These are phyloP conservation scores for Fusarium temperatum DNA, from an alignment of 2,329 filamentous ascomycete species.

Conservation along the genomic window DNA sequence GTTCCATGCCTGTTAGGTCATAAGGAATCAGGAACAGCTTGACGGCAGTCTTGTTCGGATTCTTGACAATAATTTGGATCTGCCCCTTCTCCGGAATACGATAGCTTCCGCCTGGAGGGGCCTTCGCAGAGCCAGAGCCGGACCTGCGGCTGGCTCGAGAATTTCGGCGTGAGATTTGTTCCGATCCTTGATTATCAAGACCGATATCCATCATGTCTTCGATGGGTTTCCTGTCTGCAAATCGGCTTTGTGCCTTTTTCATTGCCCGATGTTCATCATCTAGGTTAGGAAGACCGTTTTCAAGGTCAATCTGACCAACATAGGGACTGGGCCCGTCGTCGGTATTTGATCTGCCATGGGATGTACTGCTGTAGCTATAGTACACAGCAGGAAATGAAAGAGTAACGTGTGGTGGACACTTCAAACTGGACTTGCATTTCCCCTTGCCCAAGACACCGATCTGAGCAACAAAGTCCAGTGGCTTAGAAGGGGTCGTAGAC, in stretches of 20 bases:
- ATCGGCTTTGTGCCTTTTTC: conserved; percentile 59
- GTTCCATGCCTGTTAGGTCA: conserved; percentile 89
- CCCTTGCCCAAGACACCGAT: conserved; percentile 93
- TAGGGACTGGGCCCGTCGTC: conserved; percentile 95
- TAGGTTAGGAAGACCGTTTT: conserved; percentile 73
- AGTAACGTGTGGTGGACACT: conserved; percentile 89
- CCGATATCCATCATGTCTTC: conserved; percentile 40
- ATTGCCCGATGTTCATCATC: conserved; percentile 58
- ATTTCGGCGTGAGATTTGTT: conserved; percentile 43
- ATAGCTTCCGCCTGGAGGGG: conserved; percentile 88
- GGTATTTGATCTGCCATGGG: conserved; percentile 67
- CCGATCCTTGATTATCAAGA: conserved; percentile 27
- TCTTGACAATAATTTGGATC: conserved; percentile 96
- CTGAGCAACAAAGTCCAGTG: conserved; percentile 91
- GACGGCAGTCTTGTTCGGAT: conserved; percentile 97
- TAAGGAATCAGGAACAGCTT: conserved; percentile 96
- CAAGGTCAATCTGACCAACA: conserved; percentile 90
- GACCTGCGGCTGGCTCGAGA: conserved; percentile 63
- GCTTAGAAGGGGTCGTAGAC: conserved; percentile 94
- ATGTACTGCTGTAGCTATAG: conserved; percentile 84
- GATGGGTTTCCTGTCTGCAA: conserved; percentile 48
- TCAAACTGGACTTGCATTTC: conserved; percentile 84
- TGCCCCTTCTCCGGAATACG: conserved; percentile 94
- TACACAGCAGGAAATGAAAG: conserved; percentile 94
- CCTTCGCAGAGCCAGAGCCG: conserved; percentile 57